Evolutionary conservation across 768 basidiomycete genomes (phyloP).

Genomic region (Suillus weaverae): DNA sequence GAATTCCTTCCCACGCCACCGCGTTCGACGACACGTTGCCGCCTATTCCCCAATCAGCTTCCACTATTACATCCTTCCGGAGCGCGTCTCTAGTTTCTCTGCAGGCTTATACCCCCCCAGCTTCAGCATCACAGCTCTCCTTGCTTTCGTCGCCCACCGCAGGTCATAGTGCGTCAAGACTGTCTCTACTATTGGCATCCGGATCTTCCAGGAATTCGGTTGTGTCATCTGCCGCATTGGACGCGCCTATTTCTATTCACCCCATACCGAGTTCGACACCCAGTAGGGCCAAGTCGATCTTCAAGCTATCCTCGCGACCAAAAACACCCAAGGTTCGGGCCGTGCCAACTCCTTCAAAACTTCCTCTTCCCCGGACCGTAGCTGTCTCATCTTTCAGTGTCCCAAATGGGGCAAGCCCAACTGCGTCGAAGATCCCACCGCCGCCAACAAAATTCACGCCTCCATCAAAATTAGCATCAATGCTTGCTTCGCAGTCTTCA

Average conservation of each 20-base stretch:
- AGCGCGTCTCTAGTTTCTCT: slow-evolving; percentile 25
- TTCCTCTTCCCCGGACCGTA: slow-evolving; percentile 11
- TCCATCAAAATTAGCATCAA: slow-evolving; percentile 30
- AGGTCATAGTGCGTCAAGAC: slow-evolving; percentile 16
- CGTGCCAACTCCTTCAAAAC: slow-evolving; percentile 14
- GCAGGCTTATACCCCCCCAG: slow-evolving; percentile 3
- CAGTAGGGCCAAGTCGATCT: slow-evolving; percentile 31
- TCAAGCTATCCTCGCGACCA: slow-evolving; percentile 26
- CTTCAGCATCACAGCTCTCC: slow-evolving; percentile 23
- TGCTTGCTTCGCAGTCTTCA: slow-evolving; percentile 27
- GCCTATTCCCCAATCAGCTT: slow-evolving; percentile 32
- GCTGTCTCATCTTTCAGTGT: slow-evolving; percentile 9
- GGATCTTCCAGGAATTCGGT: slow-evolving; percentile 29
- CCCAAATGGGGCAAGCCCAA: background rate
- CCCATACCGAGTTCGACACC: slow-evolving; percentile 2
- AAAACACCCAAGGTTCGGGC: slow-evolving; percentile 22
- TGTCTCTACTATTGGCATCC: slow-evolving; percentile 24
- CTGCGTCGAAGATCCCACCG: slow-evolving; percentile 21
- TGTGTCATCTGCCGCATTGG: slow-evolving; percentile 25
- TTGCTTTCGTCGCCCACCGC: slow-evolving; percentile 2
- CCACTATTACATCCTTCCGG: slow-evolving; percentile 24
- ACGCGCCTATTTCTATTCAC: slow-evolving; percentile 14
- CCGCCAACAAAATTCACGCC: slow-evolving; percentile 28
- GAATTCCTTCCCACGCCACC: slow-evolving; percentile 23
- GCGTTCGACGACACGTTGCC: slow-evolving; percentile 16